Conservation (phyloP, 163 green algal genomes). For the Trebouxia gelatinosa region DNA sequence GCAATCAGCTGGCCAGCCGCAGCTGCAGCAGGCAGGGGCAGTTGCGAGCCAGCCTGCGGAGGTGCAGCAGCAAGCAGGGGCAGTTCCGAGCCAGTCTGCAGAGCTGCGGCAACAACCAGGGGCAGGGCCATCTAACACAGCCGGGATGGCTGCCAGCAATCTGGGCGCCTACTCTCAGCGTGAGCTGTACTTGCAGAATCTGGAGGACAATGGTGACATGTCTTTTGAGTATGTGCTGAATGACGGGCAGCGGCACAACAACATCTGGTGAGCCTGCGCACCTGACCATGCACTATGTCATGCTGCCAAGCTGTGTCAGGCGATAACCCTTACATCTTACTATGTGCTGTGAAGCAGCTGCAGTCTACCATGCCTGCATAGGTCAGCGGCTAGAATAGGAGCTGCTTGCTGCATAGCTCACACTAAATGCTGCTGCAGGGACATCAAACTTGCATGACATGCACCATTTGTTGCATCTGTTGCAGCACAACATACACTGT, state of each 20-base stretch:
- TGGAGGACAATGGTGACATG: conserved; percentile 74
- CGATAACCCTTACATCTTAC: too few species aligned
- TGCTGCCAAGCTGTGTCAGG: too few species aligned
- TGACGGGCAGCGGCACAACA: conserved; percentile 68
- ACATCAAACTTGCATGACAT: background rate
- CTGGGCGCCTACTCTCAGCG: conserved; percentile 68
- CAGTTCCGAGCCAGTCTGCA: background rate
- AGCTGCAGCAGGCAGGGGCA: background rate
- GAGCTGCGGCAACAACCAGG: background rate
- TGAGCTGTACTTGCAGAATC: conserved; percentile 66
- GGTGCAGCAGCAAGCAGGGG: background rate
- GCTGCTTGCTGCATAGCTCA: background rate
- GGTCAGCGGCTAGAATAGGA: too few species aligned
- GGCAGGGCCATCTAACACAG: background rate
- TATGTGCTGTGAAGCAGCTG: too few species aligned
- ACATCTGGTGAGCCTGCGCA: conserved; percentile 68
- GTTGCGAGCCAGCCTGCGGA: background rate
- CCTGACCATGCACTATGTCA: too few species aligned
- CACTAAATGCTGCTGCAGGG: background rate
- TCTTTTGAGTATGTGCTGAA: conserved; percentile 79
- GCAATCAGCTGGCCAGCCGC: background rate
- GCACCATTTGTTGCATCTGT: background rate
- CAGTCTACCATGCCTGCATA: too few species aligned
- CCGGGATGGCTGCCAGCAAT: background rate
- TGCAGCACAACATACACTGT: background rate